Base-by-base conservation (phyloP, 1,284 basidiomycete genomes). In the Cystobasidiaceae sp. region DNA sequence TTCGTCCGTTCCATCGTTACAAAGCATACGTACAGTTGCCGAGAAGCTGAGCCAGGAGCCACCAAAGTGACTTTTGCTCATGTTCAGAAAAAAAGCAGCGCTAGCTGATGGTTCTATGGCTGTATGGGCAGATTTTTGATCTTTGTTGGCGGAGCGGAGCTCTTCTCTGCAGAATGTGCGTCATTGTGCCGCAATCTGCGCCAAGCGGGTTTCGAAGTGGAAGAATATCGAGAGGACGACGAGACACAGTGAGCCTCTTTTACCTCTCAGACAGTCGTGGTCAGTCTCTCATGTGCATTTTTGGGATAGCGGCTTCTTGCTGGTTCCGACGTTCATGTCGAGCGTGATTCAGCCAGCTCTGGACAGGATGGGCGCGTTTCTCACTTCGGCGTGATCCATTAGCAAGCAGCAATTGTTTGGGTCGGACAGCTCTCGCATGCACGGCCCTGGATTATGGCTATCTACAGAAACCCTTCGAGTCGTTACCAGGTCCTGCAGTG, bases 251-350 rank as follows among this genome's bases (percentile, higher is more conserved):
- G 21, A 43, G 60, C 54, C 0, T 30, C 5, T 39, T n/a, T n/a
- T 11, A 39, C 11, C 37, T n/a, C 13, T 28, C 8, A 41, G 2
- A 41, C 34, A 25, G 9, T 39, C 15, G 7, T n/a, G 17, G 1
- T 1, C 11, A 11, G 21, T 28, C 44, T 3, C 13, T 34, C n/a
- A n/a, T 19, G 27, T 15, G 19, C 9, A 27, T 15, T 15, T 30
- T 21, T 4, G 15, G 7, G 21, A 32, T 37, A 62, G 60, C 61
- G 61, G 69, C 19, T 73, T 70, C 34, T 55, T 67, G 13, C 54
- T 73, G 15, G 58, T 71, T 17, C 71, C 71, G 4, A 54, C 63
- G 28, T 71, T 68, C 67, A 57, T 72, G 25, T 64, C 66, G n/a
- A 58, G 62, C 2, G 54, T 49, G 5, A 67, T 68, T 19, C 25